A percentile compares a stretch with the other conserved stretches of the same genome.
Conservation (phyloP, 208 protist species). For the Crithidia brevicula region DNA sequence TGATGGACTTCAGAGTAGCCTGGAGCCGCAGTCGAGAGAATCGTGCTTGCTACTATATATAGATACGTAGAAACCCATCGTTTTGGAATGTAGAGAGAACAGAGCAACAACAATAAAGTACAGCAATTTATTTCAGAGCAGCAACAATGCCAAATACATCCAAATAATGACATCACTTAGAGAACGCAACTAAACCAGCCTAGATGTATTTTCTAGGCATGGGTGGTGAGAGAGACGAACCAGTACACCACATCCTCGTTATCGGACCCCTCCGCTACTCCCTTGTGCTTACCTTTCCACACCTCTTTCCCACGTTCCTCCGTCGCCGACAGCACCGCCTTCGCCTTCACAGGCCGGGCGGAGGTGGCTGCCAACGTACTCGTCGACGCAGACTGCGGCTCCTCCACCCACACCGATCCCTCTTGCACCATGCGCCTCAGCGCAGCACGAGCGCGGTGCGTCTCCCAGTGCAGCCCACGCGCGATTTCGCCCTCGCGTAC, state of each 20-base stretch:
- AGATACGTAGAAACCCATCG: too few relatives aligned
- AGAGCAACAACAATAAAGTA: too few relatives aligned
- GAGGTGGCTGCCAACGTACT: not conserved
- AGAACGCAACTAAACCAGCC: too few relatives aligned
- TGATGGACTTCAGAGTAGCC: too few relatives aligned
- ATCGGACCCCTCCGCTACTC: not conserved
- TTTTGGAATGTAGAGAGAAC: too few relatives aligned
- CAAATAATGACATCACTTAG: too few relatives aligned
- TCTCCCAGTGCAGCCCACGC: constrained; percentile 57
- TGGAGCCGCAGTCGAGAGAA: too few relatives aligned
- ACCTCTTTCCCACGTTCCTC: constrained; percentile 34
- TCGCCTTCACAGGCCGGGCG: not conserved
- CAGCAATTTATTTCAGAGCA: too few relatives aligned
- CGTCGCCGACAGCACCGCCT: constrained; percentile 8
- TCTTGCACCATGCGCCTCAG: constrained; percentile 77
- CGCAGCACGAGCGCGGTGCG: constrained; percentile 61
- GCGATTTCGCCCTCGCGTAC: constrained; percentile 54
- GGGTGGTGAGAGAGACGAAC: constrained; percentile 55
- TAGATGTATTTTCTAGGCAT: constrained; percentile 8
- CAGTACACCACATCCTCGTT: constrained; percentile 49
- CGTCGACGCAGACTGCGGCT: constrained; percentile 10
- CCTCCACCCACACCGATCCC: constrained; percentile 83
- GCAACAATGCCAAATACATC: too few relatives aligned
- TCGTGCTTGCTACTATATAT: too few relatives aligned
- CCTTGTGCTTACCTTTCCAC: constrained; percentile 18